Percentiles rank a stretch among this genome's conserved stretches.
Evolutionary conservation across 2,329 filamentous ascomycete species (phyloP).

Genomic region (Alternaria gansuensis): DNA sequence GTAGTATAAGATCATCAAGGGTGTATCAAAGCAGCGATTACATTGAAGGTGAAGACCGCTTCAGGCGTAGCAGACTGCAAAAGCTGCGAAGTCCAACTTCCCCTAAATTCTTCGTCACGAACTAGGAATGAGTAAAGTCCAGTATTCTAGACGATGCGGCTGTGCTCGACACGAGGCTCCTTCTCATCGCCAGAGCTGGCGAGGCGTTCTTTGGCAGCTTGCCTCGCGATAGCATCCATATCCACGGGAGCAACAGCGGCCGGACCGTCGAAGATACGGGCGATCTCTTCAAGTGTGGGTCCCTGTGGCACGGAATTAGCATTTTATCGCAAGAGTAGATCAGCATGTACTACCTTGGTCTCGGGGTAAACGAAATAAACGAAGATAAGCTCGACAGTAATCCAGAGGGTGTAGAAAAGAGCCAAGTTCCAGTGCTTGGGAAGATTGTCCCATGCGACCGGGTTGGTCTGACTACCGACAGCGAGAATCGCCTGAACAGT

Average conservation of each 20-base stretch:
- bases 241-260: constrained; percentile 54
- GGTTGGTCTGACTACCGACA: constrained; percentile 68
- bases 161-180: constrained; percentile 23
- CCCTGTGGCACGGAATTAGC: constrained; percentile 51
- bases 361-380: constrained; percentile 60
- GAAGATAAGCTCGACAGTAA: constrained; percentile 66
- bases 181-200: constrained; percentile 28
- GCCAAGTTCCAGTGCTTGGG: constrained; percentile 68
- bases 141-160: background rate
- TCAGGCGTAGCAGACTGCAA: background rate
- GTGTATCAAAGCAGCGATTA: background rate
- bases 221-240: constrained; percentile 36
- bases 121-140: background rate
- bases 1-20: background rate
- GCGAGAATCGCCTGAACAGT: constrained; percentile 70
- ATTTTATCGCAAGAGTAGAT: background rate
- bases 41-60: background rate
- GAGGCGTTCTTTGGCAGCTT: constrained; percentile 27
- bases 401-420: constrained; percentile 71
- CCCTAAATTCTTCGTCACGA: background rate
- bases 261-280: constrained; percentile 73
- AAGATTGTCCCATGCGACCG: constrained; percentile 68
- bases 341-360: constrained; percentile 58
- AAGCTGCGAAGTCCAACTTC: background rate
- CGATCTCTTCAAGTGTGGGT: constrained; percentile 73